Percentiles rank a stretch among this genome's conserved stretches.
Conservation (phyloP, 1,284 basidiomycete genomes). For the Ganoderma resinaceum region DNA sequence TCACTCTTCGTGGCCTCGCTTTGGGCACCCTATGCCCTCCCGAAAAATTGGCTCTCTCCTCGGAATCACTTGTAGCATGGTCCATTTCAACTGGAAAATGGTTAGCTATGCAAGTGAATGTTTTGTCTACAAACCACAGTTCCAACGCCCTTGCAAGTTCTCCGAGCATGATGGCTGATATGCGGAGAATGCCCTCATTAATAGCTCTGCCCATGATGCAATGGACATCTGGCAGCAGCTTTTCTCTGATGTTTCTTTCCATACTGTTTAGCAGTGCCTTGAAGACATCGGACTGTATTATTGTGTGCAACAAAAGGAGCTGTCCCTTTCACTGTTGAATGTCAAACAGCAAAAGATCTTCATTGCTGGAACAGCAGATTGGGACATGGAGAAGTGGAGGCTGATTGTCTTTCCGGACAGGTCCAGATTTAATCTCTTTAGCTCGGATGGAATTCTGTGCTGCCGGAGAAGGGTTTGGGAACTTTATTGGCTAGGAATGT, state of each 20-base stretch:
- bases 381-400: not conserved
- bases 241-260: not conserved
- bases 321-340: not conserved
- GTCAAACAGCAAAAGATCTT: not conserved
- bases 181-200: no score
- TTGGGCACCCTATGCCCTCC: no score
- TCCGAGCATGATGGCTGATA: no score
- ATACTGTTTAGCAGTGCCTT: constrained; percentile 5
- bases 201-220: not conserved
- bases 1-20: no score
- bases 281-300: constrained; percentile 8
- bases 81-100: no score
- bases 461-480: constrained; percentile 17
- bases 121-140: no score
- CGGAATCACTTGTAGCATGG: no score
- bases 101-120: no score
- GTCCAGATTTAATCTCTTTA: constrained; percentile 18
- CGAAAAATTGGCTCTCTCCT: no score
- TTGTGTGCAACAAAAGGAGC: constrained; percentile 6
- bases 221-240: constrained; percentile 1
- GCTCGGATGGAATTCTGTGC: constrained; percentile 18
- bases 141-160: no score
- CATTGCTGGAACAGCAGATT: not conserved
- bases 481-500: constrained; percentile 4
- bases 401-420: constrained; percentile 13